phyloP scores from a whole-genome alignment of 2,329 filamentous ascomycete species.

The Pyricularia pennisetigena region DNA sequence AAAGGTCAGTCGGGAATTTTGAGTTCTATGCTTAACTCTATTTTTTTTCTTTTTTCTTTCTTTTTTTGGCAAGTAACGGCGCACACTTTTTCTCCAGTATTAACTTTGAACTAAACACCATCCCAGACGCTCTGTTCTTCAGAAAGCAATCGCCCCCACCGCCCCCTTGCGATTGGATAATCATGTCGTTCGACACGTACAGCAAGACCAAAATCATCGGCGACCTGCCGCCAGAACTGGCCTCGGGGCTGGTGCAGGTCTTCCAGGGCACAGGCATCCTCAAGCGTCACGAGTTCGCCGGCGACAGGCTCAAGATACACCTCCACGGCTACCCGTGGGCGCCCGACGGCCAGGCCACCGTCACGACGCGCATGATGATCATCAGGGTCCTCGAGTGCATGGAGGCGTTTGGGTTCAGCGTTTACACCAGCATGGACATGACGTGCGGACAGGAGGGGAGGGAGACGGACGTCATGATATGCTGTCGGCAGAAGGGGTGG shows the following conservation, averaged over 20 bases:
- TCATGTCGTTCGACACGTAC: constrained; percentile 21
- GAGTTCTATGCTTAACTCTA: neutral
- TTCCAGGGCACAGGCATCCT: constrained; percentile 9
- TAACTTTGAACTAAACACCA: neutral
- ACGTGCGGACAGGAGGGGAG: constrained; percentile 11
- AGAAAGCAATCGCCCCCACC: constrained; percentile 22
- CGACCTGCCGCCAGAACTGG: constrained; percentile 12
- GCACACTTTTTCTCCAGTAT: neutral
- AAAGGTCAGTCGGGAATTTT: constrained; percentile 10
- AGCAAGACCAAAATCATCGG: constrained; percentile 24
- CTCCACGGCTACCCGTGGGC: constrained; percentile 22
- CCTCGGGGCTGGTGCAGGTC: constrained; percentile 9
- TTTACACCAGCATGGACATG: constrained; percentile 26
- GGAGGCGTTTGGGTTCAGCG: constrained; percentile 25
- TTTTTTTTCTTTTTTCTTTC: no score
- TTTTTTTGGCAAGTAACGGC: no score
- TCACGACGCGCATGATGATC: constrained; percentile 22
- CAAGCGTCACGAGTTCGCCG: constrained; percentile 6
- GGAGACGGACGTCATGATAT: constrained; percentile 10
- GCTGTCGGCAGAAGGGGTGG: constrained; percentile 5
- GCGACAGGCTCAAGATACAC: constrained; percentile 10
- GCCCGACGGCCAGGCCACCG: constrained; percentile 21
- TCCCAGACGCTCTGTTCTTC: constrained; percentile 24
- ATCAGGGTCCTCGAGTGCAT: constrained; percentile 22
- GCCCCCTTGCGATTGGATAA: constrained; percentile 23